Base-by-base conservation (phyloP, 768 basidiomycete species). In the Agaricus blazei region DNA sequence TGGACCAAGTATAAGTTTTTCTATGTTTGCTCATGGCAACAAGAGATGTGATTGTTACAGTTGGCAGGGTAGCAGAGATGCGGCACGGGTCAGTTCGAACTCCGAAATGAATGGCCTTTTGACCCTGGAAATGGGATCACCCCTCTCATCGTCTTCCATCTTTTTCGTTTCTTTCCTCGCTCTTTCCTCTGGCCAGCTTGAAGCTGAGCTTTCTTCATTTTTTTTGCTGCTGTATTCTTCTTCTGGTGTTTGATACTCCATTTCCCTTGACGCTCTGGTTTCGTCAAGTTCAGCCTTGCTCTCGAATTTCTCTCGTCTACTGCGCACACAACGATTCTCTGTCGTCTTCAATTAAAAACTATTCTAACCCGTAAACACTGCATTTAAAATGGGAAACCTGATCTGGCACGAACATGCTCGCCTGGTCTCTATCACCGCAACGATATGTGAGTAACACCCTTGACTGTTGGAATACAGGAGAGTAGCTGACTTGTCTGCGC, bases 321-420 rank as follows among this genome's bases (percentile, higher is more conserved):
- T 48, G 59, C 59, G 60, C 61, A 58, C 62, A 41, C 40, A 50
- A 51, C 59, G 59, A 60, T 60, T 49, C 58, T 53, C 58, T 56
- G 51, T 55, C 58, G 57, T 62, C 57, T 50, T 48, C 55, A 56
- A 51, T 59, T 59, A 53, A 57, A 46, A 50, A 56, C 61, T 44
- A 54, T 52, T 54, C 37, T 27, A 31, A 44, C 34, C 44, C 31
- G 37, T 58, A 52, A 56, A 51, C 34, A 19, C 19, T 51, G 49
- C 53, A 46, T 60, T 24, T 60, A 69, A 58, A 59, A 93, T 93
- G 91, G 91, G 90, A 59, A 84, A 83, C 48, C 78, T 93, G 60
- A 70, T 92, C 62, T 91, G 90, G 90, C 84, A 90, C 69, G 82
- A 90, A 62, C 83, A 88, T 67, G 74, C 83, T 62, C 88, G 88